Evolutionary conservation across 805 yeast species (phyloP), one percentile per base, ranked within the genome.

Genomic region (Kluyveromyces wickerhamii): DNA sequence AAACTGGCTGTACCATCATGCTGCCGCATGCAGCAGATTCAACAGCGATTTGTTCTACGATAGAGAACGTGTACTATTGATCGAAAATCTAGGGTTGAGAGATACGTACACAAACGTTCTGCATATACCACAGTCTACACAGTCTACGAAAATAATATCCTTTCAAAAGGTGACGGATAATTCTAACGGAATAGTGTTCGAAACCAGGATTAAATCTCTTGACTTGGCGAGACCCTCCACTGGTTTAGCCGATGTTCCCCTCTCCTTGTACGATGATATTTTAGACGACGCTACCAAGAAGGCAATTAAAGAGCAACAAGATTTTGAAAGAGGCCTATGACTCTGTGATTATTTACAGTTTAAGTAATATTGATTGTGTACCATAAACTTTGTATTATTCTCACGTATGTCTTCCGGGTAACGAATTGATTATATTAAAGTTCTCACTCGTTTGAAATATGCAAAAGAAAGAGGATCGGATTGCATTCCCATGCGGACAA

Each of bases 81-180:
- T 63, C 26, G 60, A 58, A 14, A 48, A 50, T 14, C 68, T 76
- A 32, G 88, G 88, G 1, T 54, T 73, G 14, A 76, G 77, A 51
- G 97, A 89, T 53, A 73, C 81, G 1, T 89, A 87, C 56, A 82
- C 95, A 0, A 94, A 94, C n/a, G 67, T 81, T 21, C 65, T 69
- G 23, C 85, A 86, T 54, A 74, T 74, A 21, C 96, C 97, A 3
- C 53, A 49, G 14, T 63, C 66, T 4, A 79, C 94, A 6, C 98
- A 92, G 60, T 85, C 97, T 1, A 63, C 71, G 5, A 49, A 50
- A 29, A 61, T 66, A 5, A 45, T 51, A 20, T 45, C 59, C 40
- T 21, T 44, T 29, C 44, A 44, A 33, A 36, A 49, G 36, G 31
- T 50, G 37, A 19, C 30, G 36, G 20, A 29, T 60, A 40, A 51